phyloP scores from a whole-genome alignment of 305 asterid species.

The Caryopteris hybrid region DNA sequence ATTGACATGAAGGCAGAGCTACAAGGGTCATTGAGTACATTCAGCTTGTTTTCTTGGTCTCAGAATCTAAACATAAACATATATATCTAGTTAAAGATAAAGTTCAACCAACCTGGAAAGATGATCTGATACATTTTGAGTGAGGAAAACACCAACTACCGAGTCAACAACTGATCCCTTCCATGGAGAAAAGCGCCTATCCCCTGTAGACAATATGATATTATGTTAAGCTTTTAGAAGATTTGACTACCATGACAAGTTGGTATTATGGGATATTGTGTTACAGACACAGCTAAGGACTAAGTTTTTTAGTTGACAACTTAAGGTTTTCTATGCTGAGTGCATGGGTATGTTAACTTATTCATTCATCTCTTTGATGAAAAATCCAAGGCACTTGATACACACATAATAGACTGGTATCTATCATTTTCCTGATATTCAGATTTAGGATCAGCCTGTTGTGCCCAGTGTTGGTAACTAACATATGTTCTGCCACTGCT shows the following conservation, averaged over 20 bases:
- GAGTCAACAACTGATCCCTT: constrained; percentile 98
- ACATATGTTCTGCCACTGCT: neutral
- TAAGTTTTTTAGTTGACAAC: neutral
- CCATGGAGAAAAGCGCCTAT: constrained; percentile 94
- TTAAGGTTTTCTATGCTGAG: neutral
- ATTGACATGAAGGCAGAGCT: constrained; percentile 95
- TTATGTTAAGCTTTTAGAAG: neutral
- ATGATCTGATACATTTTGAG: constrained; percentile 97
- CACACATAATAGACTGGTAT: neutral
- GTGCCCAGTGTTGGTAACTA: neutral
- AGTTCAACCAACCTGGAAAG: constrained; percentile 73
- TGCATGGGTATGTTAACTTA: neutral
- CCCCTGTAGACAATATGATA: constrained; percentile 50
- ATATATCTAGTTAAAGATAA: constrained; percentile 9
- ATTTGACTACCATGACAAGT: neutral
- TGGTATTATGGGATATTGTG: neutral
- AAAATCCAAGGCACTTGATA: neutral
- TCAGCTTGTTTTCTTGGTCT: neutral
- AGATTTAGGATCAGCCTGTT: neutral
- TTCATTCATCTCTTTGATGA: neutral
- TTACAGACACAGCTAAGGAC: too few relatives aligned
- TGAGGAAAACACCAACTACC: constrained; percentile 93
- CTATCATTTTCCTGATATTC: neutral
- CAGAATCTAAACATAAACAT: constrained; percentile 12
- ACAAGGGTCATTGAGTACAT: constrained; percentile 29